Percentiles rank a stretch among this genome's conserved stretches.
Conservation (phyloP, 495 filamentous ascomycete genomes). For the Aspergillus sclerotioniger region DNA sequence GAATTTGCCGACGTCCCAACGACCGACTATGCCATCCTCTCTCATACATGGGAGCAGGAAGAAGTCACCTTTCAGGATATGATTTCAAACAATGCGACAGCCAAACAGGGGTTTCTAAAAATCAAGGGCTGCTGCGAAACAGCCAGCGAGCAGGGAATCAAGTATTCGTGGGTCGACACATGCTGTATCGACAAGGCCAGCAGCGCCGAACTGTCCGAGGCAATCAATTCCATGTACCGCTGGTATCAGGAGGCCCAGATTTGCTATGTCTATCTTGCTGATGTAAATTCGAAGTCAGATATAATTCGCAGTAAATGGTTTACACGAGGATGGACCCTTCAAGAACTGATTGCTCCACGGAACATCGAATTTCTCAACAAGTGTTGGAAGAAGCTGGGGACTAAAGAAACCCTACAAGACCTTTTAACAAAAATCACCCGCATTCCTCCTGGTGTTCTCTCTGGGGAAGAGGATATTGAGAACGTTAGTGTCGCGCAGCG, state of each 20-base stretch:
- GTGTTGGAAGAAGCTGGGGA: conserved; percentile 25
- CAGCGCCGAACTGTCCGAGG: conserved; percentile 37
- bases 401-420: conserved; percentile 12
- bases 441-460: conserved; percentile 14
- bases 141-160: neutral
- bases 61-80: conserved; percentile 34
- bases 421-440: conserved; percentile 19
- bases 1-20: no score
- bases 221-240: conserved; percentile 49
- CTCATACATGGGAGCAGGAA: conserved; percentile 36
- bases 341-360: conserved; percentile 35
- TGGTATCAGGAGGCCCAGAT: conserved; percentile 30
- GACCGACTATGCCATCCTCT: conserved; percentile 18
- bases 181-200: conserved; percentile 43
- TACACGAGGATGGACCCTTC: conserved; percentile 41
- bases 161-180: conserved; percentile 24
- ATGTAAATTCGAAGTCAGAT: conserved; percentile 14
- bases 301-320: conserved; percentile 29
- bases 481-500: neutral
- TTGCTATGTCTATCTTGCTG: conserved; percentile 37
- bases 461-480: neutral
- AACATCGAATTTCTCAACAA: conserved; percentile 21
- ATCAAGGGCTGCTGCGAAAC: neutral
- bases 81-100: neutral
- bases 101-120: conserved; percentile 1